phyloP scores from a whole-genome alignment of 208 protist genomes.

The Leishmania major region DNA sequence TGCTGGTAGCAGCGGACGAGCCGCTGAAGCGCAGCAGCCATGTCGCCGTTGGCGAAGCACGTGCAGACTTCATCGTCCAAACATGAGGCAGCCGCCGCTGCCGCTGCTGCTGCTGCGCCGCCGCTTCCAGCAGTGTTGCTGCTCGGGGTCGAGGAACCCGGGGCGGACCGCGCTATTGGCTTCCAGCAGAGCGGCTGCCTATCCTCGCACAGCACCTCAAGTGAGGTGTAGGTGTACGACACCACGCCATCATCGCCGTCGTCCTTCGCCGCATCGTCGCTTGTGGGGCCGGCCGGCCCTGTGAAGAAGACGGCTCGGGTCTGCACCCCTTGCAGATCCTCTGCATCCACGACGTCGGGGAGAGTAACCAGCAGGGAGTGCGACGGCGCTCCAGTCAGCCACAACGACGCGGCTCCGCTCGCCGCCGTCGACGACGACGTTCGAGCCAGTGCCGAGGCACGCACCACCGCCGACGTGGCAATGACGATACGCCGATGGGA shows the following conservation, averaged over 20 bases:
- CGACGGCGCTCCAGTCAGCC: slow-evolving; percentile 31
- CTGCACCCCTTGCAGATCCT: slow-evolving; percentile 70
- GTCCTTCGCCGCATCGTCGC: slow-evolving; percentile 14
- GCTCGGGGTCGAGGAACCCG: slow-evolving; percentile 11
- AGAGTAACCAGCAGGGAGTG: slow-evolving; percentile 69
- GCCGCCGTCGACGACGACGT: slow-evolving; percentile 6
- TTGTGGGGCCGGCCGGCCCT: slow-evolving; percentile 9
- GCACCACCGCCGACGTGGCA: slow-evolving; percentile 56
- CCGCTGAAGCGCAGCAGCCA: slow-evolving; percentile 50
- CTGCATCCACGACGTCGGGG: slow-evolving; percentile 64
- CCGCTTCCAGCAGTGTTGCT: neutral
- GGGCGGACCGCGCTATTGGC: slow-evolving; percentile 15
- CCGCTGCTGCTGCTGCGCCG: too few relatives aligned
- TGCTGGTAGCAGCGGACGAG: slow-evolving; percentile 59
- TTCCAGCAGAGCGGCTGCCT: slow-evolving; percentile 17
- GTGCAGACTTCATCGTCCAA: slow-evolving; percentile 78
- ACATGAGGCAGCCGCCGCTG: slow-evolving; percentile 8
- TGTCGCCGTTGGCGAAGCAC: slow-evolving; percentile 65
- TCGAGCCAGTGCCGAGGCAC: slow-evolving; percentile 8
- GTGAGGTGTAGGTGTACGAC: slow-evolving; percentile 18
- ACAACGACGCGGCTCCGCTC: slow-evolving; percentile 42
- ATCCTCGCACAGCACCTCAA: slow-evolving; percentile 10
- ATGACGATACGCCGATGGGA: slow-evolving; percentile 48
- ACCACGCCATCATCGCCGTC: neutral
- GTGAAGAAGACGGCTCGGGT: slow-evolving; percentile 76